A percentile compares a stretch with the other conserved stretches of the same genome.
These are phyloP conservation scores for Epithele typhae DNA, from an alignment of 768 basidiomycete genomes.

Conservation along the genomic window DNA sequence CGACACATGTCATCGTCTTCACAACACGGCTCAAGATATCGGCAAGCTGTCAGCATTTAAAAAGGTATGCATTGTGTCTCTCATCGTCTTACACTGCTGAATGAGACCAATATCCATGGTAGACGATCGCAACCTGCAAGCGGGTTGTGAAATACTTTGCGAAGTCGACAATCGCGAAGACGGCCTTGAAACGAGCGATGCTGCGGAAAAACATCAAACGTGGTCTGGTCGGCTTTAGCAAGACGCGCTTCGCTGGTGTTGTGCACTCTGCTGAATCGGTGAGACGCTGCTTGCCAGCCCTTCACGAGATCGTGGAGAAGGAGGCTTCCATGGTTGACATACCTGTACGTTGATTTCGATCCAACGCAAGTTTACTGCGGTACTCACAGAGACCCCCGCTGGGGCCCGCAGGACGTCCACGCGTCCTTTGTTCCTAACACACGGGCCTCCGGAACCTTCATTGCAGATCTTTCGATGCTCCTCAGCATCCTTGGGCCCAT, in stretches of 20 bases:
- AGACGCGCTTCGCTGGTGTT: slow-evolving; percentile 21
- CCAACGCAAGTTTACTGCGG: background rate
- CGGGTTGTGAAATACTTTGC: background rate
- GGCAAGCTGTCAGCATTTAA: background rate
- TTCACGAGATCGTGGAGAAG: slow-evolving; percentile 9
- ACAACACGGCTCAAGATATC: background rate
- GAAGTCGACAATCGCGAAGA: background rate
- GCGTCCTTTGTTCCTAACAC: background rate
- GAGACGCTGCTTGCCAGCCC: slow-evolving; percentile 11
- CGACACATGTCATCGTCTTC: background rate
- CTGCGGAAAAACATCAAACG: background rate
- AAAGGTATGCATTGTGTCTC: background rate
- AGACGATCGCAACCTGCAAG: background rate
- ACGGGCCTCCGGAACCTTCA: background rate
- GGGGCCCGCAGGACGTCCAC: background rate
- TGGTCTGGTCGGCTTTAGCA: slow-evolving; percentile 18
- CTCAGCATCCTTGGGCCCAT: background rate
- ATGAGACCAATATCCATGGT: no score
- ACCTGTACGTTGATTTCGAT: no score
- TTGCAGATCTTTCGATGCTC: background rate
- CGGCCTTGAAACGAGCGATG: background rate
- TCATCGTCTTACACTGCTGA: no score
- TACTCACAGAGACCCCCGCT: background rate
- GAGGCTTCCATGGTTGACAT: slow-evolving; percentile 15
- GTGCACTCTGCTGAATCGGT: slow-evolving; percentile 16